These are phyloP conservation scores for Boeremia lycopersici DNA, from an alignment of 2,329 filamentous ascomycete species.

Conservation along the genomic window DNA sequence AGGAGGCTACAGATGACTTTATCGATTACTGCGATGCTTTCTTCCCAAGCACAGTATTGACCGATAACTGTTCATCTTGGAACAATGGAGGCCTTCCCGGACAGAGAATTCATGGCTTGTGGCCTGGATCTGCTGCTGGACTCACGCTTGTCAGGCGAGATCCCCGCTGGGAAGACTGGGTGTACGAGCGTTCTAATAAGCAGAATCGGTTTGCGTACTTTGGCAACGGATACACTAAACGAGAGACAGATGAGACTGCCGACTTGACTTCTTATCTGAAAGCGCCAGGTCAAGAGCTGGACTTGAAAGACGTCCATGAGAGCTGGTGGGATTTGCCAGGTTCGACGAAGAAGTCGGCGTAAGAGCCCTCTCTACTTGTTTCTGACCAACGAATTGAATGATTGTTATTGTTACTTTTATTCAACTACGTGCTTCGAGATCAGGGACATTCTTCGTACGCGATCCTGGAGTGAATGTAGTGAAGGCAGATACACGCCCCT, in stretches of 20 bases:
- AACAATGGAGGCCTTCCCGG: conserved; percentile 68
- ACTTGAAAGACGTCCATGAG: conserved; percentile 69
- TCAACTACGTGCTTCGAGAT: neutral
- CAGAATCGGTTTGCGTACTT: conserved; percentile 66
- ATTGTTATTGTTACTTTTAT: neutral
- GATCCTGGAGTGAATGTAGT: neutral
- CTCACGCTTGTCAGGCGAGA: conserved; percentile 63
- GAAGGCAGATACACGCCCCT: neutral
- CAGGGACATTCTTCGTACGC: neutral
- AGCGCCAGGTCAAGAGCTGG: conserved; percentile 58
- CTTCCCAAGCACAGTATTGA: conserved; percentile 58
- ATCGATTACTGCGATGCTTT: conserved; percentile 62
- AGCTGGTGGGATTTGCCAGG: conserved; percentile 61
- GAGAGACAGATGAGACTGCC: conserved; percentile 61
- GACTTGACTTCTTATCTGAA: conserved; percentile 70
- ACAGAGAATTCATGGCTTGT: conserved; percentile 69
- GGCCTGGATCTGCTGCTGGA: conserved; percentile 71
- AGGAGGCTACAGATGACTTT: conserved; percentile 68
- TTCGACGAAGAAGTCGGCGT: conserved; percentile 22
- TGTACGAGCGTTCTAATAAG: conserved; percentile 56
- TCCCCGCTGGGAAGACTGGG: conserved; percentile 65
- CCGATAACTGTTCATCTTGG: conserved; percentile 72
- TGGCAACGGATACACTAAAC: conserved; percentile 69
- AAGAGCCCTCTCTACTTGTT: neutral
- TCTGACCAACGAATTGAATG: neutral